These are phyloP conservation scores for Globisporangium splendens DNA, from an alignment of 352 stramenopile genomes.

Conservation along the genomic window DNA sequence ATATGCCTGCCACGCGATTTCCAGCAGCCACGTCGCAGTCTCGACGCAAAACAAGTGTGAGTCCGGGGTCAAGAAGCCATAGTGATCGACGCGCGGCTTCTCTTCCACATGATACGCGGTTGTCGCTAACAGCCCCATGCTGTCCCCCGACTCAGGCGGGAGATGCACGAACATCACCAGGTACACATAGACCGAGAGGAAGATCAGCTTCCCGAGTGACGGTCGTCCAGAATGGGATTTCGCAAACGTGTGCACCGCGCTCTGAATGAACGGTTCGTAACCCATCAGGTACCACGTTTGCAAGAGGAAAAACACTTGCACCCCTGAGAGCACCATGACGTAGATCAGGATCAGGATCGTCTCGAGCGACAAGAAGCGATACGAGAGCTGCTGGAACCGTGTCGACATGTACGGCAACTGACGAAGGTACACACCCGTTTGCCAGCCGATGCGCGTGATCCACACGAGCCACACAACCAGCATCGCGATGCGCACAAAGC, in stretches of 20 bases:
- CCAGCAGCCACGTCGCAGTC: constrained; percentile 75
- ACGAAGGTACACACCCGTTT: constrained; percentile 58
- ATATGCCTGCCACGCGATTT: constrained; percentile 85
- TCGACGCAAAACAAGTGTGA: constrained; percentile 87
- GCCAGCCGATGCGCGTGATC: constrained; percentile 55
- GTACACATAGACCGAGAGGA: constrained; percentile 82
- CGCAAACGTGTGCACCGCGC: constrained; percentile 62
- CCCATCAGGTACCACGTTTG: constrained; percentile 68
- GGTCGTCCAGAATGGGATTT: constrained; percentile 48
- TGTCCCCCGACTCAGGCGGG: constrained; percentile 44
- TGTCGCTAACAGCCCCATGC: constrained; percentile 46
- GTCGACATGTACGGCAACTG: constrained; percentile 81
- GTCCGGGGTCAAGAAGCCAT: constrained; percentile 60
- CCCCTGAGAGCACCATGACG: constrained; percentile 55
- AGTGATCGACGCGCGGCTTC: constrained; percentile 50
- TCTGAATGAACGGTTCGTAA: constrained; percentile 64
- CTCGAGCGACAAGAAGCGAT: constrained; percentile 79
- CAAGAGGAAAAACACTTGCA: constrained; percentile 62
- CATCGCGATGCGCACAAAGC: constrained; percentile 54
- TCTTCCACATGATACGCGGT: constrained; percentile 79
- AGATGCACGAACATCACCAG: constrained; percentile 83
- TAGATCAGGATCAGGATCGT: constrained; percentile 75
- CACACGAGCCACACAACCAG: constrained; percentile 71
- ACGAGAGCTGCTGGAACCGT: constrained; percentile 84
- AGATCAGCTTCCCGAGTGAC: constrained; percentile 69